phyloP scores from a whole-genome alignment of 306 rosid species.

The Corylus americana region DNA sequence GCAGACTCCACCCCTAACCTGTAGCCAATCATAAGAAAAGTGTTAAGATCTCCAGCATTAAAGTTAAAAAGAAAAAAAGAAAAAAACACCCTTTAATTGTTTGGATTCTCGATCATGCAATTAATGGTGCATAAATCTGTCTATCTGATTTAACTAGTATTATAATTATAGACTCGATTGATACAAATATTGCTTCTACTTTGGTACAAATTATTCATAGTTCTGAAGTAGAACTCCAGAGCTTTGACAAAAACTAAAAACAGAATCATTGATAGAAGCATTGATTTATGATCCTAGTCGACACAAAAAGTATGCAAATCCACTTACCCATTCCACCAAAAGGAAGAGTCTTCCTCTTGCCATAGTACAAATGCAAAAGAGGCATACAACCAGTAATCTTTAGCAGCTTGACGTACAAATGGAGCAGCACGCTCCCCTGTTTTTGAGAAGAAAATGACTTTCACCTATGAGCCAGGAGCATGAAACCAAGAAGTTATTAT shows the following conservation, averaged over 20 bases:
- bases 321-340: conserved; percentile 85
- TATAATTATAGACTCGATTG: not conserved
- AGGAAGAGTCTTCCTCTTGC: conserved; percentile 84
- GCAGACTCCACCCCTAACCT: conserved; percentile 95
- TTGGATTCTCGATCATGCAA: conserved; percentile 15
- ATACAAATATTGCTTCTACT: too few relatives aligned
- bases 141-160: not conserved
- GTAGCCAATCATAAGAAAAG: conserved; percentile 22
- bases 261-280: conserved; percentile 1
- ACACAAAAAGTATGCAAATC: not conserved
- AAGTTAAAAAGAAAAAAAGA: too few relatives aligned
- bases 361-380: conserved; percentile 89
- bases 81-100: not conserved
- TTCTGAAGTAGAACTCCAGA: not conserved
- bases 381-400: conserved; percentile 67
- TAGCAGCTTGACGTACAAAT: conserved; percentile 70
- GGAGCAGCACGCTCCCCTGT: conserved; percentile 92
- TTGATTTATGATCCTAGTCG: not conserved
- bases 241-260: not conserved
- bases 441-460: conserved; percentile 70
- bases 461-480: conserved; percentile 58
- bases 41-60: conserved; percentile 7
- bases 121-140: conserved; percentile 7
- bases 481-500: conserved; percentile 24
- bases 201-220: not conserved